These are phyloP conservation scores for Aspergillus piperis DNA, from an alignment of 2,329 filamentous ascomycete genomes.

Conservation along the genomic window DNA sequence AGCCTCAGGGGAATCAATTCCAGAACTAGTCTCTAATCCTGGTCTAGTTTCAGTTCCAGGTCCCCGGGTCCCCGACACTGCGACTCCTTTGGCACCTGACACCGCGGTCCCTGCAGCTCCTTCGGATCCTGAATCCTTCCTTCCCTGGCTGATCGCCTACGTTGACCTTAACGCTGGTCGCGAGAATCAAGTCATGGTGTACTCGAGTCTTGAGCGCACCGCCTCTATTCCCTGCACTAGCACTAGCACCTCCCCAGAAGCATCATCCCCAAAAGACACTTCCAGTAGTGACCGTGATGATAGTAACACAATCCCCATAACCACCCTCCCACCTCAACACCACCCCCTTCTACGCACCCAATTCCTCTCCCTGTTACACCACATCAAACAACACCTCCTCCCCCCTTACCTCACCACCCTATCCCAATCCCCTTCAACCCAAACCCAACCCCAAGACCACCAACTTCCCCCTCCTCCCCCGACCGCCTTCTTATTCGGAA, in stretches of 20 bases:
- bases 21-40: constrained; percentile 18
- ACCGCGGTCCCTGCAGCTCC: no score
- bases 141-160: constrained; percentile 44
- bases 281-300: no score
- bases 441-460: not conserved
- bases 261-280: not conserved
- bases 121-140: not conserved
- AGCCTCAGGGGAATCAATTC: not conserved
- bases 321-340: not conserved
- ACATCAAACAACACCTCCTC: constrained; percentile 4
- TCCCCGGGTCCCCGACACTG: not conserved
- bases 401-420: constrained; percentile 5
- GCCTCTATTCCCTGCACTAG: not conserved
- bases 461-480: constrained; percentile 11
- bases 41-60: not conserved
- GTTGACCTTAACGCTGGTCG: constrained; percentile 42
- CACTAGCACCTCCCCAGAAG: not conserved
- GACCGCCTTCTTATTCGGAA: constrained; percentile 39
- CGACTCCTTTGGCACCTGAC: no score
- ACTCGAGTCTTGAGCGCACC: constrained; percentile 41
- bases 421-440: not conserved
- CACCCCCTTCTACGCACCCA: constrained; percentile 2
- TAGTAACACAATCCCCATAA: not conserved
- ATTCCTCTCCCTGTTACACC: constrained; percentile 6
- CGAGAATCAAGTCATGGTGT: constrained; percentile 46